Conservation (phyloP, 2,329 filamentous ascomycete species). For the Nemania diffusa region DNA sequence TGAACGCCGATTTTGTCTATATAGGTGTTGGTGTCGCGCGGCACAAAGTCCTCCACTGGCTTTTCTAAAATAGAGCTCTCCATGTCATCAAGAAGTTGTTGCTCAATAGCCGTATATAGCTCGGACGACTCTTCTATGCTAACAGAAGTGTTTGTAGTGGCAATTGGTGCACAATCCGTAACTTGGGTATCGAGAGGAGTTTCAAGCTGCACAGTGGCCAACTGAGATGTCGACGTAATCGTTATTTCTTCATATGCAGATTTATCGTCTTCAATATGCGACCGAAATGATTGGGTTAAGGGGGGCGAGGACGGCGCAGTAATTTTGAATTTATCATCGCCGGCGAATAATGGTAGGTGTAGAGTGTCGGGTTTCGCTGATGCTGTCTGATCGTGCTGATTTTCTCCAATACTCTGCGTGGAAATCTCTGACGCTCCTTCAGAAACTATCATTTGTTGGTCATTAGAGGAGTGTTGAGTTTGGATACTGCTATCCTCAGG, state of each 20-base stretch:
- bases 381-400: constrained; percentile 33
- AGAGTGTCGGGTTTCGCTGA: constrained; percentile 41
- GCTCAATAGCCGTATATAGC: constrained; percentile 17
- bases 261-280: constrained; percentile 19
- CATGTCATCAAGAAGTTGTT: neutral
- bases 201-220: constrained; percentile 36
- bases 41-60: neutral
- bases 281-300: constrained; percentile 41
- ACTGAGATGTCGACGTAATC: constrained; percentile 18
- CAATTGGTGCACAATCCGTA: constrained; percentile 19
- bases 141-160: constrained; percentile 15
- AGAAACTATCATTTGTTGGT: neutral
- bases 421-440: neutral
- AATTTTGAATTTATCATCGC: constrained; percentile 49
- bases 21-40: neutral
- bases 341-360: neutral
- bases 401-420: neutral
- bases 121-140: constrained; percentile 34
- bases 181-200: constrained; percentile 43
- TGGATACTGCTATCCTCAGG: constrained; percentile 5
- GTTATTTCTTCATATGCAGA: constrained; percentile 26
- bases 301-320: constrained; percentile 41
- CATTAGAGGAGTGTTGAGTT: constrained; percentile 7
- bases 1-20: neutral
- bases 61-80: neutral